These are phyloP conservation scores for Trametes maxima DNA, from an alignment of 768 basidiomycete species.

Conservation along the genomic window DNA sequence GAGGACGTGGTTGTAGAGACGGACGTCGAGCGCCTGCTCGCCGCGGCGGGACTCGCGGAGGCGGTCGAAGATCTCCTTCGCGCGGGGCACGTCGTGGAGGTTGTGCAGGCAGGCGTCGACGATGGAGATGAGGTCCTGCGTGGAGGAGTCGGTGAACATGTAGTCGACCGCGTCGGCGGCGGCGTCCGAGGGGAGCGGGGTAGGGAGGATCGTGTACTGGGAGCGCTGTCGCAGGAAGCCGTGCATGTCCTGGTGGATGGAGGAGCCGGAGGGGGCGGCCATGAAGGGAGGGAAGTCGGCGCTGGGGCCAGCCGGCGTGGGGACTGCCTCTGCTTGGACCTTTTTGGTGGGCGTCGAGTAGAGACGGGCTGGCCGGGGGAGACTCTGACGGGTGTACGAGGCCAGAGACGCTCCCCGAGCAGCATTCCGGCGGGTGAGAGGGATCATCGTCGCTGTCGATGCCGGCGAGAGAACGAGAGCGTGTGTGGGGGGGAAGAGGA, in stretches of 20 bases:
- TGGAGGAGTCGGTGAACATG: conserved; percentile 65
- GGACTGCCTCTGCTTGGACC: conserved; percentile 54
- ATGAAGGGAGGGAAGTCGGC: conserved; percentile 46
- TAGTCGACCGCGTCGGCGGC: conserved; percentile 44
- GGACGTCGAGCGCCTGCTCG: conserved; percentile 48
- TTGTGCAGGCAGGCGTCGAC: conserved; percentile 85
- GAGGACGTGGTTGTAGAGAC: conserved; percentile 67
- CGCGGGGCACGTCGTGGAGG: conserved; percentile 74
- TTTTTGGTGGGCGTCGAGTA: conserved; percentile 68
- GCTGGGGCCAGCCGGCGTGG: conserved; percentile 40
- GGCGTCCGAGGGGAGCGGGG: conserved; percentile 60
- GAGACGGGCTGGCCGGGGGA: conserved; percentile 69
- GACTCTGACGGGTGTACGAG: conserved; percentile 64
- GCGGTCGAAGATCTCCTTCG: conserved; percentile 69
- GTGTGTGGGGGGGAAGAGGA: background rate
- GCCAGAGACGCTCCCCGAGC: conserved; percentile 44
- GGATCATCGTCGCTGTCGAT: conserved; percentile 33
- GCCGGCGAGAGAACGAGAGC: background rate
- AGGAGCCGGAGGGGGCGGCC: conserved; percentile 27
- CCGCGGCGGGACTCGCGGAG: conserved; percentile 48
- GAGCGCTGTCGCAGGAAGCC: conserved; percentile 51
- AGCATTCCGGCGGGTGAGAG: conserved; percentile 30
- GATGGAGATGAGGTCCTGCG: conserved; percentile 72
- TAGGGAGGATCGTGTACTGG: conserved; percentile 62
- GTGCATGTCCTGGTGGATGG: conserved; percentile 43